These are phyloP conservation scores for Yamadazyma siamensis DNA, from an alignment of 1,139 yeast species.

Conservation along the genomic window DNA sequence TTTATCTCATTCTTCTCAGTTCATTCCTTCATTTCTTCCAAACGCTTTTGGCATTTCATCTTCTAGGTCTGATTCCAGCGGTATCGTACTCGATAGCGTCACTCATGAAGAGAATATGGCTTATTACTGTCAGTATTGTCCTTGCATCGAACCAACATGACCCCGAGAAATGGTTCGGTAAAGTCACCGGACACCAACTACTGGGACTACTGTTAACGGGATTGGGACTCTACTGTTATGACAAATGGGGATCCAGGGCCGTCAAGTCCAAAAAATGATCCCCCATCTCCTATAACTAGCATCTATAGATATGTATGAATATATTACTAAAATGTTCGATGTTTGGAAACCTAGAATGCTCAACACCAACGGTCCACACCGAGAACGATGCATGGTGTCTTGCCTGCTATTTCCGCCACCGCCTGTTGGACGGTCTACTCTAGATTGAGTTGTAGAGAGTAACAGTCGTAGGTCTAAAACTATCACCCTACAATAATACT, in stretches of 20 bases:
- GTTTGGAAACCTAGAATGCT: conserved; percentile 51
- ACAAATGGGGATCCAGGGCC: conserved; percentile 38
- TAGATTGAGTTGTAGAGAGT: conserved; percentile 56
- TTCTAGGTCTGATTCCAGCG: conserved; percentile 39
- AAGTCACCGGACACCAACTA: conserved; percentile 26
- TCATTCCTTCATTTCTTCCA: conserved; percentile 36
- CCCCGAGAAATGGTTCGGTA: conserved; percentile 24
- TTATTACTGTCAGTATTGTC: conserved; percentile 33
- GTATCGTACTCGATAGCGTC: conserved; percentile 41
- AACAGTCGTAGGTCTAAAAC: conserved; percentile 35
- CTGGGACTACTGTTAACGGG: conserved; percentile 29
- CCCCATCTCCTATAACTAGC: too few species aligned
- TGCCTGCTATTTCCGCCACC: conserved; percentile 47
- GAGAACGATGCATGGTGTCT: conserved; percentile 24
- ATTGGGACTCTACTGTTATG: conserved; percentile 37
- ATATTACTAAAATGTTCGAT: too few species aligned
- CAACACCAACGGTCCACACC: conserved; percentile 29
- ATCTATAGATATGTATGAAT: too few species aligned
- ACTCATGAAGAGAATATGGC: conserved; percentile 41
- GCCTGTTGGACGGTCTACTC: conserved; percentile 42
- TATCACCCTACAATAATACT: conserved; percentile 55
- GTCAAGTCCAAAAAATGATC: conserved; percentile 20
- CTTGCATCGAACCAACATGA: conserved; percentile 15
- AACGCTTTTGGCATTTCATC: conserved; percentile 33
- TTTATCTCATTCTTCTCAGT: conserved; percentile 25